These are phyloP conservation scores for Xanthoparmelia taractica DNA, from an alignment of 495 filamentous ascomycete genomes.

Conservation along the genomic window DNA sequence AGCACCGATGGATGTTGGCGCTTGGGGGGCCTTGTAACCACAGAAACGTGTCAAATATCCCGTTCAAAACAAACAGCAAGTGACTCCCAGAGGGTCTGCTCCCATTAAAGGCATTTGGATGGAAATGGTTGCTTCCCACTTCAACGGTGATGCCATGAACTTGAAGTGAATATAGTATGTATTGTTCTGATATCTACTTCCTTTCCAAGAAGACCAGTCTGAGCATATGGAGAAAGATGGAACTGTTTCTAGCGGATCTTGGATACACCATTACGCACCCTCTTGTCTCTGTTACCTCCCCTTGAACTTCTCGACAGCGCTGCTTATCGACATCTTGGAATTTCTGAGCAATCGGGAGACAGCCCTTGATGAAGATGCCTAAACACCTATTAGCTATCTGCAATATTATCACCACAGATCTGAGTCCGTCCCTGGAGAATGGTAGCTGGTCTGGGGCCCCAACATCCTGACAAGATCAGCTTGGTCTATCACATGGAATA, in stretches of 20 bases:
- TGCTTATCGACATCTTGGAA: not conserved
- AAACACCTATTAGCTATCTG: not conserved
- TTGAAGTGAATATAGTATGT: not conserved
- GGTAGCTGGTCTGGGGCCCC: not conserved
- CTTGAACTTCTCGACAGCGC: not conserved
- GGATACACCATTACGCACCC: not conserved
- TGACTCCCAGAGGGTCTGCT: no score
- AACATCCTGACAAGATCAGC: not conserved
- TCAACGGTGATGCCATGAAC: not conserved
- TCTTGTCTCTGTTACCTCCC: not conserved
- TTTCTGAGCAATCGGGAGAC: not conserved
- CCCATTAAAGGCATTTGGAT: no score
- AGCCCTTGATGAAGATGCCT: not conserved
- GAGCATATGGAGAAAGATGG: not conserved
- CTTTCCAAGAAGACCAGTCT: no score
- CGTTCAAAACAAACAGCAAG: no score
- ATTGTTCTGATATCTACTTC: not conserved
- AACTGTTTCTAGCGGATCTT: no score
- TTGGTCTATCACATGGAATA: not conserved
- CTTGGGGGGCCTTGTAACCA: not conserved
- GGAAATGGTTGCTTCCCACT: no score
- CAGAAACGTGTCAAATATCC: no score
- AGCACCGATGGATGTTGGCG: not conserved
- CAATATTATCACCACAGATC: not conserved
- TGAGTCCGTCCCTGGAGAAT: not conserved